Base-by-base conservation (phyloP, 1,284 basidiomycete species). In the Leccinum ponderosum region DNA sequence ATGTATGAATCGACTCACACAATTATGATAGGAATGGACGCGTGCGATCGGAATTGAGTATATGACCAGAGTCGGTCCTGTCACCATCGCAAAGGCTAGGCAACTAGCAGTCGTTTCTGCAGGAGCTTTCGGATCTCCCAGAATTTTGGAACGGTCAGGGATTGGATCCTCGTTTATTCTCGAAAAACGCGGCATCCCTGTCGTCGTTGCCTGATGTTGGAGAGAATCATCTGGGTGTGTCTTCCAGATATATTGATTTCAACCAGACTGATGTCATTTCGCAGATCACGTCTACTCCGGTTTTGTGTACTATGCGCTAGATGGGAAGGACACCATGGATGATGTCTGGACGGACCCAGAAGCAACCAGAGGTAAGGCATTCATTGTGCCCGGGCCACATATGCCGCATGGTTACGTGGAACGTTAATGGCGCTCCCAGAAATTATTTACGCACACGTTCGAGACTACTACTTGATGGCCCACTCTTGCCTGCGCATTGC, bases 21-120 rank as follows among this genome's bases (percentile, higher is more conserved):
- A 15, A 5, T 4, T 1, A 9, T 4, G 1, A 8, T 62, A 87
- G 85, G 56, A 76, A 75, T 29, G 76, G 74, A 44, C 78, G 77
- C 78, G 77, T 14, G 86, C 85, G 4, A 75, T 81, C 3, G 86
- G 86, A 1, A 78, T 88, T 4, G 83, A 87, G 69, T 86, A 84
- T 61, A 65, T 79, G 4, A 80, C 80, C 56, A 15, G n/a, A 11
- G 55, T 4, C 25, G 5, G 39, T 9, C 9, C 27, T 8, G 14
- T 64, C 3, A 6, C 27, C 3, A 33, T 17, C 5, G 62, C 42
- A 11, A 64, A 5, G 31, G 61, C 62, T 15, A 31, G 14, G 11
- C 37, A 42, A 48, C 69, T 84, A 1, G 64, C 64, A 1, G 57
- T 68, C 20, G 31, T 69, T 4, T 68, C 66, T 12, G 68, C 58